Conservation (phyloP, 495 filamentous ascomycete species). For the Penicillium dipodomyicola region DNA sequence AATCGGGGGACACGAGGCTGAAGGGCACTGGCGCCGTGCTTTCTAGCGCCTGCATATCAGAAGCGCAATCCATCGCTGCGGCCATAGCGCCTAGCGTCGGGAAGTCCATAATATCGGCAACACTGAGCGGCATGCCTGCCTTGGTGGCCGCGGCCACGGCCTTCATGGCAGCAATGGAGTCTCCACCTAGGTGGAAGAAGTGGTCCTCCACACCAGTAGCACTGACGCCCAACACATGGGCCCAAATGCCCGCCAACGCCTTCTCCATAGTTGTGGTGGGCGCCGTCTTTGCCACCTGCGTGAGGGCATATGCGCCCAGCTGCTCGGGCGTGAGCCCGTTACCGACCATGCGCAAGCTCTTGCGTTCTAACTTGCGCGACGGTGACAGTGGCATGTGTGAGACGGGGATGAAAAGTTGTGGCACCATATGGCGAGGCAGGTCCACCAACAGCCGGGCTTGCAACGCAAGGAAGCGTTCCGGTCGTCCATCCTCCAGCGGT, state of each 20-base stretch:
- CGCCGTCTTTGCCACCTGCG: not conserved
- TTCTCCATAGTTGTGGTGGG: not conserved
- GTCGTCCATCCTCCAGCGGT: not conserved
- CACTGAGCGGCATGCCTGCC: not conserved
- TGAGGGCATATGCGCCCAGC: too few species aligned
- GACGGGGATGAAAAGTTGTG: constrained; percentile 34
- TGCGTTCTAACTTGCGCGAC: constrained; percentile 37
- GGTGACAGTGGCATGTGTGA: constrained; percentile 32
- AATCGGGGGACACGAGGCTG: not conserved
- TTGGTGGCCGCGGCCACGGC: not conserved
- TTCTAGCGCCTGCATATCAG: not conserved
- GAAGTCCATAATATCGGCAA: not conserved
- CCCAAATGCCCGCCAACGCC: not conserved
- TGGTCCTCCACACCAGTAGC: not conserved
- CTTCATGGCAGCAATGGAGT: not conserved
- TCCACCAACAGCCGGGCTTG: constrained; percentile 5
- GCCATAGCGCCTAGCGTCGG: not conserved
- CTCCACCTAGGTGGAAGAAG: not conserved
- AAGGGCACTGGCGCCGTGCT: not conserved
- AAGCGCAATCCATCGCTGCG: not conserved
- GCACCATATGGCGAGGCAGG: constrained; percentile 43
- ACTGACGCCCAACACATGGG: not conserved
- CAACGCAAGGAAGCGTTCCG: constrained; percentile 5
- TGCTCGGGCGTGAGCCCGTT: not conserved
- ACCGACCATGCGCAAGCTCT: constrained; percentile 2